Conservation (phyloP, 352 stramenopile species). For the Phytopythium aichiense region DNA sequence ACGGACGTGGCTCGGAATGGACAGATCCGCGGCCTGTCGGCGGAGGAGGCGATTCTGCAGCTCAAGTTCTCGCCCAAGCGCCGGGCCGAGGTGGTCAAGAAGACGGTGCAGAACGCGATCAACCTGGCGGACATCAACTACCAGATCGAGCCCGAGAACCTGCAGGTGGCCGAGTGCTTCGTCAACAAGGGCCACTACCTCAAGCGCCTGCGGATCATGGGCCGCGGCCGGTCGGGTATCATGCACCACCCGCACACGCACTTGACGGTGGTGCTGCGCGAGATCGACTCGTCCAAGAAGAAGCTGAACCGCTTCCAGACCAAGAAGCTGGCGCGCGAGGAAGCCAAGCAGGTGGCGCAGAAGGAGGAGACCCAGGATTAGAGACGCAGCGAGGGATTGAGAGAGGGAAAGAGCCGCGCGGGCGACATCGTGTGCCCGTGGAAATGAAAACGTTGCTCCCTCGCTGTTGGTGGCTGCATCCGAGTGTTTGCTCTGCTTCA, state of each 20-base stretch:
- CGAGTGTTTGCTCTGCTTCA: not conserved
- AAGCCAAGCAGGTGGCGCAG: constrained; percentile 28
- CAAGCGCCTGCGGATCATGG: constrained; percentile 85
- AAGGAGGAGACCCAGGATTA: constrained; percentile 7
- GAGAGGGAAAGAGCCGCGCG: not conserved
- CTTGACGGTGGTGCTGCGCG: constrained; percentile 69
- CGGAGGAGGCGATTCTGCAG: constrained; percentile 74
- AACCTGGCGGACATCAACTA: constrained; percentile 88
- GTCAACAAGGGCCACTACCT: constrained; percentile 83
- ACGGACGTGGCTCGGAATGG: not conserved
- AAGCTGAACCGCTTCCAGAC: constrained; percentile 67
- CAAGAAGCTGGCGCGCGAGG: constrained; percentile 68
- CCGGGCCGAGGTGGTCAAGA: constrained; percentile 76
- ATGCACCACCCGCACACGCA: constrained; percentile 84
- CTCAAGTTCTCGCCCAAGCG: constrained; percentile 88
- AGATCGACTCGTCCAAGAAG: constrained; percentile 79
- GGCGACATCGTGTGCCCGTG: not conserved
- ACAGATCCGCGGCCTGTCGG: constrained; percentile 61
- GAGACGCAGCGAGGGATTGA: not conserved
- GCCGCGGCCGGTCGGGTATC: constrained; percentile 73
- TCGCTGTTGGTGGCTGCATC: not conserved
- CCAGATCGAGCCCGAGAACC: constrained; percentile 82
- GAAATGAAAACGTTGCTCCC: not conserved
- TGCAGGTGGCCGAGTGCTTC: constrained; percentile 81
- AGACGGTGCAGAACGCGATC: constrained; percentile 85